A percentile compares a stretch with the other conserved stretches of the same genome.
phyloP scores from a whole-genome alignment of 345 rosid species.

The Alliaria petiolata region DNA sequence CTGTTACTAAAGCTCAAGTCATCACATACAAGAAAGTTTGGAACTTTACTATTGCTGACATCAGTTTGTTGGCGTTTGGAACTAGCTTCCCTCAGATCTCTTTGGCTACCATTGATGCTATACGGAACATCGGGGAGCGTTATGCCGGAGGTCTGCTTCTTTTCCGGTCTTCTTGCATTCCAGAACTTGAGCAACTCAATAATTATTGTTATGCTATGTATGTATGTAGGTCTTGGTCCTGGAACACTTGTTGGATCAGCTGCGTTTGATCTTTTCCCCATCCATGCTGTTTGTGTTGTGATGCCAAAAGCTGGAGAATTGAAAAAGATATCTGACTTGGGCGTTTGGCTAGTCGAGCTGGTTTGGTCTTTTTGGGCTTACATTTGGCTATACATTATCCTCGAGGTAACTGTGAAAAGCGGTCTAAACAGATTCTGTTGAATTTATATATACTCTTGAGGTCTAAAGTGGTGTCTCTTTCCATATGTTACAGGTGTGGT shows the following conservation, averaged over 20 bases:
- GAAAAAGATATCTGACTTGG: slow-evolving; percentile 88
- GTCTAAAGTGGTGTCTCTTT: slow-evolving; percentile 6
- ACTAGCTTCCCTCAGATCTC: slow-evolving; percentile 98
- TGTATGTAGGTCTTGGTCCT: slow-evolving; percentile 73
- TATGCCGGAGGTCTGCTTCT: slow-evolving; percentile 68
- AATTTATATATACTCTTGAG: not conserved
- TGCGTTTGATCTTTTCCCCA: slow-evolving; percentile 96
- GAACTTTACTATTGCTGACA: slow-evolving; percentile 89
- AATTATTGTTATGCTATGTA: slow-evolving; percentile 20
- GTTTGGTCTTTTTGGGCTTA: slow-evolving; percentile 99
- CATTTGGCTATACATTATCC: slow-evolving; percentile 88
- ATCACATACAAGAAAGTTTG: slow-evolving; percentile 71
- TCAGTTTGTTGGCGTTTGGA: slow-evolving; percentile 83
- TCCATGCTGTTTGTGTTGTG: slow-evolving; percentile 92
- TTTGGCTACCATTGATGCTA: slow-evolving; percentile 85
- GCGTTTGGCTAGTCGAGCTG: slow-evolving; percentile 94
- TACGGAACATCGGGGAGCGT: slow-evolving; percentile 58
- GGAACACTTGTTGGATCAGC: slow-evolving; percentile 99
- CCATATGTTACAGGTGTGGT: slow-evolving; percentile 66
- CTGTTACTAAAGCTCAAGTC: slow-evolving; percentile 43
- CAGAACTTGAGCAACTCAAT: not conserved
- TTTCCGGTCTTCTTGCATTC: not conserved
- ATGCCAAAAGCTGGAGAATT: slow-evolving; percentile 94
- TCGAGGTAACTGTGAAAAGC: slow-evolving; percentile 53
- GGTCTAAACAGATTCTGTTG: not conserved